These are phyloP conservation scores for Microdochium paspali DNA, from an alignment of 2,329 filamentous ascomycete species.

Conservation along the genomic window DNA sequence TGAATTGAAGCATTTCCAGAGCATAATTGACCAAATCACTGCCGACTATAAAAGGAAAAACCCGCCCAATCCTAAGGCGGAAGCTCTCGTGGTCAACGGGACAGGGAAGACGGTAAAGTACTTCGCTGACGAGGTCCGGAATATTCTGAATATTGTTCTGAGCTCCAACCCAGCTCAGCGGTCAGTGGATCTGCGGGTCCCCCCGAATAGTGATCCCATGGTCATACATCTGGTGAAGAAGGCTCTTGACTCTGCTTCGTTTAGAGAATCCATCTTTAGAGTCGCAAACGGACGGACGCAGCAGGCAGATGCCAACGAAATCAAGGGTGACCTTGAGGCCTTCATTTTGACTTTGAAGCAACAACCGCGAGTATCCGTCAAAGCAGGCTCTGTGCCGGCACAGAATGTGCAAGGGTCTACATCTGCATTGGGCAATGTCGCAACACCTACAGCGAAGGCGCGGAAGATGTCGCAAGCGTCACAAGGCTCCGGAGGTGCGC, in stretches of 20 bases:
- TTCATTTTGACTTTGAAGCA: conserved; percentile 26
- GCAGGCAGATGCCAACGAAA: conserved; percentile 41
- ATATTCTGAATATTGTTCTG: conserved; percentile 50
- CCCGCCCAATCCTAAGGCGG: conserved; percentile 42
- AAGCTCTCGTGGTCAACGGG: conserved; percentile 43
- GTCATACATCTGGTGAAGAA: conserved; percentile 48
- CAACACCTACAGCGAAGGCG: neutral
- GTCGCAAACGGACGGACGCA: conserved; percentile 42
- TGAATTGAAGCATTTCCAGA: conserved; percentile 68
- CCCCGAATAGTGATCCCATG: conserved; percentile 43
- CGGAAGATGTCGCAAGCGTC: conserved; percentile 3
- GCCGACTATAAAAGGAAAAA: conserved; percentile 44
- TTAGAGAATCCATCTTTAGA: conserved; percentile 40
- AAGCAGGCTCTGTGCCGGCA: neutral
- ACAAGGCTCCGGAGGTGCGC: conserved; percentile 5
- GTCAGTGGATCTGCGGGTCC: conserved; percentile 40
- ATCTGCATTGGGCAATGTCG: neutral
- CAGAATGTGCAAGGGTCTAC: neutral
- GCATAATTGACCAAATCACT: conserved; percentile 72
- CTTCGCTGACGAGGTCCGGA: conserved; percentile 48
- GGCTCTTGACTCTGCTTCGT: conserved; percentile 41
- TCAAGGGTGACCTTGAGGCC: conserved; percentile 42
- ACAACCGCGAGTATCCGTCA: conserved; percentile 4
- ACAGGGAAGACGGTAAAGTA: conserved; percentile 48
- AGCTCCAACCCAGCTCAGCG: conserved; percentile 48